phyloP scores from a whole-genome alignment of 192 early-diverging fungal species.

The Rhizophagus prolifer region DNA sequence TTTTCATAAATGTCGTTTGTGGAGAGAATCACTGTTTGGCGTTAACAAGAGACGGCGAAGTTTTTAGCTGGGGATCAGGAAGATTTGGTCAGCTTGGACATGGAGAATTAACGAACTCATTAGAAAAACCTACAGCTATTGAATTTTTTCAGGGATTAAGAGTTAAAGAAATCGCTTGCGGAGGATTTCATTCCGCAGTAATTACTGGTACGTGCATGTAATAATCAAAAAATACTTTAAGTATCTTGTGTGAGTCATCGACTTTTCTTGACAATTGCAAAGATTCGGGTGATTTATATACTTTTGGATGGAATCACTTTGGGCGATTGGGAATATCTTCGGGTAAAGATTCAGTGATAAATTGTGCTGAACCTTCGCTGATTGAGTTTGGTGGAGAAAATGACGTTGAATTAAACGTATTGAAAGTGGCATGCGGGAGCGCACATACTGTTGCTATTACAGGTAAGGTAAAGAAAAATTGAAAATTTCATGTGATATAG shows the following conservation, averaged over 20 bases:
- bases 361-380: constrained; percentile 35
- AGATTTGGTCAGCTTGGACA: constrained; percentile 44
- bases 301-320: constrained; percentile 43
- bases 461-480: constrained; percentile 26
- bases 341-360: neutral
- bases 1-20: constrained; percentile 20
- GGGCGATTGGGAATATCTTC: constrained; percentile 35
- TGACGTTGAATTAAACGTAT: constrained; percentile 25
- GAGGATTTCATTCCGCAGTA: constrained; percentile 27
- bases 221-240: neutral
- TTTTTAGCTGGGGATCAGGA: constrained; percentile 45
- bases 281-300: constrained; percentile 44
- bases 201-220: constrained; percentile 6
- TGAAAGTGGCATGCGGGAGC: constrained; percentile 36
- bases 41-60: constrained; percentile 27
- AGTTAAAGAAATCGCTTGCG: constrained; percentile 38
- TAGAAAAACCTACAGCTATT: constrained; percentile 31
- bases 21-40: constrained; percentile 42
- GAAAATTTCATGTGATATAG: too few species aligned
- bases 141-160: constrained; percentile 40
- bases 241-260: neutral
- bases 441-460: constrained; percentile 37
- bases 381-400: constrained; percentile 32
- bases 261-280: neutral
- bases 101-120: constrained; percentile 32